A percentile compares a stretch with the other conserved stretches of the same genome.
Evolutionary conservation across 768 basidiomycete species (phyloP).

Genomic region (Austroboletus eburneus): DNA sequence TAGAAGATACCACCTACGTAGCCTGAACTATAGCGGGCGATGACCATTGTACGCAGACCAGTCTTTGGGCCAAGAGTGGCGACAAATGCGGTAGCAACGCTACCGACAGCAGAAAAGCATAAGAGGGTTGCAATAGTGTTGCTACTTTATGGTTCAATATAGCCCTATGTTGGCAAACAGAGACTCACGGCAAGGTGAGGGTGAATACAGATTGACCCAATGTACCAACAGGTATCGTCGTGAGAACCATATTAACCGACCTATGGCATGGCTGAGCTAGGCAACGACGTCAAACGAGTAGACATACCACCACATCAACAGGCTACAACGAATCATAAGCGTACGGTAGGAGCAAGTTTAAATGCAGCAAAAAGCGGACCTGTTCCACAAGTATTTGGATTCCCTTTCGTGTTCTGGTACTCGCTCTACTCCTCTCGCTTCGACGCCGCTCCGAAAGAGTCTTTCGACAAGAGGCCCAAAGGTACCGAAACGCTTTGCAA

Average conservation of each 20-base stretch:
- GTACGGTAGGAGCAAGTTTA: too few relatives aligned
- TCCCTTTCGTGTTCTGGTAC: too few relatives aligned
- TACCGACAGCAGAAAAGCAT: slow-evolving; percentile 45
- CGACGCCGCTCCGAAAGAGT: too few relatives aligned
- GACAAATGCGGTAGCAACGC: slow-evolving; percentile 42
- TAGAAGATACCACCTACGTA: slow-evolving; percentile 47
- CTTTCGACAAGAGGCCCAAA: too few relatives aligned
- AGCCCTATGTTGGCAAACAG: neutral
- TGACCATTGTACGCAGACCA: slow-evolving; percentile 53
- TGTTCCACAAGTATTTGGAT: too few relatives aligned
- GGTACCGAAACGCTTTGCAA: too few relatives aligned
- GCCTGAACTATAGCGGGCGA: slow-evolving; percentile 45
- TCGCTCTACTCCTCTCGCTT: too few relatives aligned
- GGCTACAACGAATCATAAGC: slow-evolving; percentile 22
- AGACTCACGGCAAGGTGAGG: slow-evolving; percentile 42
- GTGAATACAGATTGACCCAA: slow-evolving; percentile 46
- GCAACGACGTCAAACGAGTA: too few relatives aligned
- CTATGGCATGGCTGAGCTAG: too few relatives aligned
- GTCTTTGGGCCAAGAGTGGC: slow-evolving; percentile 51
- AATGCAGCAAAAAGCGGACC: too few relatives aligned
- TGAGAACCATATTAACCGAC: slow-evolving; percentile 47
- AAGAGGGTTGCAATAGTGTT: slow-evolving; percentile 43
- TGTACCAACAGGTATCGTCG: slow-evolving; percentile 48
- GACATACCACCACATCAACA: slow-evolving; percentile 44
- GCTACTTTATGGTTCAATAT: slow-evolving; percentile 21